Percentiles rank a stretch among this genome's conserved stretches.
Evolutionary conservation across 2,329 filamentous ascomycete species (phyloP).

Genomic region (Cladosporium sp.): DNA sequence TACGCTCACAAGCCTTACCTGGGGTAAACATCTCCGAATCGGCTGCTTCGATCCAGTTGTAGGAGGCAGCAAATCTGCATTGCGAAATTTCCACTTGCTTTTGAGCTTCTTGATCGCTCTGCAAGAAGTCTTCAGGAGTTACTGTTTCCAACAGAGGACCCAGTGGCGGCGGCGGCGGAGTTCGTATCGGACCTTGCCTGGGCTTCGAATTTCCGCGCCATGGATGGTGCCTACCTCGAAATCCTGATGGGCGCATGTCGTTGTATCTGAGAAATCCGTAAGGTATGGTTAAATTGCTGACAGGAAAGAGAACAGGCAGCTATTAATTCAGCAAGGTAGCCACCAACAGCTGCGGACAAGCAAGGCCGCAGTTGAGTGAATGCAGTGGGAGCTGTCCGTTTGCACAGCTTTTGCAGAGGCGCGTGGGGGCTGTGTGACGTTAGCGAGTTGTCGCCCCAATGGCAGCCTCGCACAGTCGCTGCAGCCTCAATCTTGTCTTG

Average conservation of each 20-base stretch:
- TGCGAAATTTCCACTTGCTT: slow-evolving; percentile 10
- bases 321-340: no score
- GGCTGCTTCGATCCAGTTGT: slow-evolving; percentile 46
- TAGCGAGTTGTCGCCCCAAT: background rate
- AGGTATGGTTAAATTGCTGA: background rate
- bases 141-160: slow-evolving; percentile 22
- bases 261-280: background rate
- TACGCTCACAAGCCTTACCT: slow-evolving; percentile 30
- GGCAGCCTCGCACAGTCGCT: background rate
- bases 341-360: no score
- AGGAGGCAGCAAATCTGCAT: slow-evolving; percentile 45
- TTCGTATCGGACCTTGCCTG: background rate
- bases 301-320: background rate
- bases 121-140: slow-evolving; percentile 19
- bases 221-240: background rate
- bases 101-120: background rate
- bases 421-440: background rate
- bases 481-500: background rate
- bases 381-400: background rate
- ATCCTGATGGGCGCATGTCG: background rate
- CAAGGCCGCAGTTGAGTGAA: background rate
- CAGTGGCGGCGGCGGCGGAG: slow-evolving; percentile 9
- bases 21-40: slow-evolving; percentile 42
- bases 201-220: background rate
- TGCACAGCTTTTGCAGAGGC: no score